A percentile compares a stretch with the other conserved stretches of the same genome.
Conservation (phyloP, 2,329 filamentous ascomycete genomes). For the Teratosphaeria nubilosa region DNA sequence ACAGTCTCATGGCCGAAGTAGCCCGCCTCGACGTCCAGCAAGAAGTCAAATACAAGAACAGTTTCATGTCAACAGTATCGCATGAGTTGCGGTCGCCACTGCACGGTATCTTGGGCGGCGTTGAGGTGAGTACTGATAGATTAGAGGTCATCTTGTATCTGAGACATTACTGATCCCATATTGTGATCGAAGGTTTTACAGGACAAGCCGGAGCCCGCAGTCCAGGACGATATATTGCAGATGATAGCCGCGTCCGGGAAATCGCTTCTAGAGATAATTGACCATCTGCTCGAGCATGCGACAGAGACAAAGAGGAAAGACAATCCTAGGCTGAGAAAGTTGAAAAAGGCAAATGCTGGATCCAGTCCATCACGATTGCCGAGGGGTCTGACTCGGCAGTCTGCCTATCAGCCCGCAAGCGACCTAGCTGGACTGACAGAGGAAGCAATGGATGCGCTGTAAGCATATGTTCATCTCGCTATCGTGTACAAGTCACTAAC, state of each 20-base stretch:
- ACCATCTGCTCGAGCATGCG: not conserved
- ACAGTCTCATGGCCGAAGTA: not conserved
- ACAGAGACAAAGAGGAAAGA: not conserved
- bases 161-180: too few species aligned
- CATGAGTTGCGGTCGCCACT: constrained; percentile 43
- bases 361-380: not conserved
- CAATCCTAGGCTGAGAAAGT: not conserved
- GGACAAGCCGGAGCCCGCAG: not conserved
- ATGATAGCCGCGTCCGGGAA: not conserved
- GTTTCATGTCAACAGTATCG: constrained; percentile 38
- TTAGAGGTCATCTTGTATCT: not conserved
- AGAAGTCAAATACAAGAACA: not conserved
- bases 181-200: not conserved
- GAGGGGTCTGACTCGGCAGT: not conserved
- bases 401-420: not conserved
- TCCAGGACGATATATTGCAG: not conserved
- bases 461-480: not conserved
- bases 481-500: not conserved
- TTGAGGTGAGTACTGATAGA: constrained; percentile 39
- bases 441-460: not conserved
- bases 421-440: not conserved
- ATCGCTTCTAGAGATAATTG: not conserved
- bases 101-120: constrained; percentile 34
- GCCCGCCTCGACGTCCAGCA: not conserved
- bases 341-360: not conserved